Conservation (phyloP, 805 yeast species). For the Phaffomyces thermotolerans region DNA sequence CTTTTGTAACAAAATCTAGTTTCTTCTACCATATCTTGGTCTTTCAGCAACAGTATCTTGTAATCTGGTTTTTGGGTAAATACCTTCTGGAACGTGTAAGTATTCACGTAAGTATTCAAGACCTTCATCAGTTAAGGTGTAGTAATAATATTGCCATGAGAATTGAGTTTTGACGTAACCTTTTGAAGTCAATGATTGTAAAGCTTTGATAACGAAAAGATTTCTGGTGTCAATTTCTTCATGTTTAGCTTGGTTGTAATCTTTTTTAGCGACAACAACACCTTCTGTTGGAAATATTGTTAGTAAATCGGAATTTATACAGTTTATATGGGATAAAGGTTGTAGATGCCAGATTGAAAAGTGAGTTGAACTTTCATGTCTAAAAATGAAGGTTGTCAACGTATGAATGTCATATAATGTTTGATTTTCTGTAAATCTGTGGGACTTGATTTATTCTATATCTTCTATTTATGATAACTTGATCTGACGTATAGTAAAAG, state of each 20-base stretch:
- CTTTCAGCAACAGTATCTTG: conserved; percentile 85
- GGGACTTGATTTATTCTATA: too few species aligned
- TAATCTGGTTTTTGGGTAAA: conserved; percentile 97
- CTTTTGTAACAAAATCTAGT: conserved; percentile 16
- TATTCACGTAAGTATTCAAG: conserved; percentile 96
- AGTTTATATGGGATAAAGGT: not conserved
- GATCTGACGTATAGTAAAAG: too few species aligned
- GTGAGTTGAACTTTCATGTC: not conserved
- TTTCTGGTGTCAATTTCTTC: conserved; percentile 97
- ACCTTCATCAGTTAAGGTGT: conserved; percentile 99
- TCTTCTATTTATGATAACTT: too few species aligned
- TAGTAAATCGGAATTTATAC: conserved; percentile 25
- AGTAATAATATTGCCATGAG: conserved; percentile 99
- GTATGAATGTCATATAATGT: too few species aligned
- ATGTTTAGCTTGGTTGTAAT: conserved; percentile 95
- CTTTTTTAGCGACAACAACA: conserved; percentile 99
- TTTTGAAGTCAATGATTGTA: conserved; percentile 97
- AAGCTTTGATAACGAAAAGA: conserved; percentile 97
- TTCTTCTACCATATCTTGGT: conserved; percentile 46
- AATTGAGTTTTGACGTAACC: conserved; percentile 99
- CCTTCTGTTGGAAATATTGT: conserved; percentile 63
- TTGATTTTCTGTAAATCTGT: too few species aligned
- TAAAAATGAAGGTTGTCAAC: too few species aligned
- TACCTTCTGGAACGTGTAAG: conserved; percentile 97
- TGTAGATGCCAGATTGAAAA: not conserved